These are phyloP conservation scores for Vitis hybrid DNA, from an alignment of 177 flowering plant species.

Conservation along the genomic window DNA sequence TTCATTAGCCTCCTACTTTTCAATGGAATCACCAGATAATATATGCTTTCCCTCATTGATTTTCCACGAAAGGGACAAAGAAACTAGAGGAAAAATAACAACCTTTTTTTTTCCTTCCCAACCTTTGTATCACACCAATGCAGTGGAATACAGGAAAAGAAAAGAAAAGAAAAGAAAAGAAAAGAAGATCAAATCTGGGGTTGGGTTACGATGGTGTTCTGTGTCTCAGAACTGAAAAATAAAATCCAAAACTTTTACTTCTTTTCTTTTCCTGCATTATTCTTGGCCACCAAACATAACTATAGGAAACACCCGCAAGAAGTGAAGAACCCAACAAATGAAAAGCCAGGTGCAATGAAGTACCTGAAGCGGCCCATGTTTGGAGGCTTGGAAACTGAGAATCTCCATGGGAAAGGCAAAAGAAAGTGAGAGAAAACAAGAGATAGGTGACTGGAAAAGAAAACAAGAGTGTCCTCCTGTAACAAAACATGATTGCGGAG, in stretches of 20 bases:
- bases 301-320: too few relatives aligned
- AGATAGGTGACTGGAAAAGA: constrained; percentile 7
- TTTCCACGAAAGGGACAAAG: too few relatives aligned
- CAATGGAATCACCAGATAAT: too few relatives aligned
- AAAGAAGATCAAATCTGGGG: too few relatives aligned
- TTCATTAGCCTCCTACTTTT: too few relatives aligned
- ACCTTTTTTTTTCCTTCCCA: background rate
- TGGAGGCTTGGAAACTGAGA: constrained; percentile 5
- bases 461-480: constrained; percentile 10
- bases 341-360: background rate
- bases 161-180: too few relatives aligned
- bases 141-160: too few relatives aligned
- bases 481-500: background rate
- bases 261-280: background rate
- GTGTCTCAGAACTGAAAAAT: too few relatives aligned
- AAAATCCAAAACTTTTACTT: background rate
- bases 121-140: too few relatives aligned
- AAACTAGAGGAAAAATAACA: constrained; percentile 10
- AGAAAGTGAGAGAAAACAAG: constrained; percentile 10
- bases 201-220: too few relatives aligned
- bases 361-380: constrained; percentile 19
- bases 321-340: too few relatives aligned
- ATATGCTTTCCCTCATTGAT: too few relatives aligned
- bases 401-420: constrained; percentile 17
- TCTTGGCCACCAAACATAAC: background rate